A percentile compares a stretch with the other conserved stretches of the same genome.
These are phyloP conservation scores for Plasmodium ovale DNA, from an alignment of 169 alveolate species.

Conservation along the genomic window DNA sequence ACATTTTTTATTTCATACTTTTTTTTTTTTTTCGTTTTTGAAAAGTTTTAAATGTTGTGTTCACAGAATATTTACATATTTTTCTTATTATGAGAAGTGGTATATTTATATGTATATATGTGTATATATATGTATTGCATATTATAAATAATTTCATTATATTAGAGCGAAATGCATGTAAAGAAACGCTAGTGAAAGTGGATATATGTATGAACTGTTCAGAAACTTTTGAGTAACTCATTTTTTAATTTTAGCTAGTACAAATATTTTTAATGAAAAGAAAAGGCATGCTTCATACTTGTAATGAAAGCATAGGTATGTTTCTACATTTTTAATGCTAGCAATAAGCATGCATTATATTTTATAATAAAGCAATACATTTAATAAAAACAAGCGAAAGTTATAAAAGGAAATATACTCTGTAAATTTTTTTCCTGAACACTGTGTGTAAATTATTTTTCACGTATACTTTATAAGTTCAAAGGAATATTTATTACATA, in stretches of 20 bases:
- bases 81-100: conserved; percentile 17
- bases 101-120: neutral
- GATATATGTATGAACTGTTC: conserved; percentile 24
- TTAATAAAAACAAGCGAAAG: too few relatives aligned
- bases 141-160: too few relatives aligned
- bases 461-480: too few relatives aligned
- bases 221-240: neutral
- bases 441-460: too few relatives aligned
- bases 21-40: conserved; percentile 16
- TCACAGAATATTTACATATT: conserved; percentile 6
- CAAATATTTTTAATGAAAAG: neutral
- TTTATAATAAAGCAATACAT: too few relatives aligned
- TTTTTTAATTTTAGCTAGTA: neutral
- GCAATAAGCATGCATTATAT: too few relatives aligned
- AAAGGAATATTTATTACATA: neutral
- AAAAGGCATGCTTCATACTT: too few relatives aligned
- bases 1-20: neutral
- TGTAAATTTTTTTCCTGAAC: too few relatives aligned
- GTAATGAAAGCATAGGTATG: too few relatives aligned
- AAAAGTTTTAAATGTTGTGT: neutral
- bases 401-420: too few relatives aligned
- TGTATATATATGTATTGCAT: neutral
- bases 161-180: neutral
- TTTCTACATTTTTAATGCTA: too few relatives aligned
- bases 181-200: neutral